Conservation (phyloP, 306 rosid species). For the Malus domestica region ASM211411v1 NC_041805.1:1599501-1600000, state of each 20-base stretch:
- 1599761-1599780: background rate
- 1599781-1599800: background rate
- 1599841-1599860: background rate
- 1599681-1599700: slow-evolving; percentile 86
- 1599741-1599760: background rate
- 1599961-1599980: background rate
- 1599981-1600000: background rate
- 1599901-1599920: background rate
- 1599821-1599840: background rate
- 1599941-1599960: background rate
- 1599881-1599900: too few species aligned
- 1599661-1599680: slow-evolving; percentile 85
- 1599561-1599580: slow-evolving; percentile 17
- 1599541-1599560: slow-evolving; percentile 92
- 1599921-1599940: background rate
- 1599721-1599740: slow-evolving; percentile 82
- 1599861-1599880: too few species aligned
- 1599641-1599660: slow-evolving; percentile 65
- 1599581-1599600: slow-evolving; percentile 9
- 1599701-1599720: slow-evolving; percentile 66
- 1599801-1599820: background rate
- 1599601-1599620: background rate
- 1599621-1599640: too few species aligned
- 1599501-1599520: slow-evolving; percentile 99
- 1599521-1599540: slow-evolving; percentile 91